These are phyloP conservation scores for Ascochyta viciae-villosae DNA, from an alignment of 2,329 filamentous ascomycete species.

Conservation along the genomic window DNA sequence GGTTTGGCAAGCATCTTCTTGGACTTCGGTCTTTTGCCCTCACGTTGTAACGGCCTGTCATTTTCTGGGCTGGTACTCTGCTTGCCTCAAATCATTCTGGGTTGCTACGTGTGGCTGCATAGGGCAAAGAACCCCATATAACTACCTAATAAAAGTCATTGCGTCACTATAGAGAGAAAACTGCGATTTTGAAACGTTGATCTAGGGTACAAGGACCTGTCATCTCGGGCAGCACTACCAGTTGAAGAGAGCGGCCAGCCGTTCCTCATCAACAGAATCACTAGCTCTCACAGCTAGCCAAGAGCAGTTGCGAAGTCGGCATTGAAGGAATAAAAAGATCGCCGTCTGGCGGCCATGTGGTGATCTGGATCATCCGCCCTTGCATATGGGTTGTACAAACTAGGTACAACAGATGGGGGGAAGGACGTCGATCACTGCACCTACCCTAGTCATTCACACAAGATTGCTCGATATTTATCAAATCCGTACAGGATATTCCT, in stretches of 20 bases:
- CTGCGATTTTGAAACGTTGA: background rate
- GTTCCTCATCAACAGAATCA: background rate
- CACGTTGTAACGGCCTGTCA: constrained; percentile 22
- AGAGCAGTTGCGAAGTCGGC: background rate
- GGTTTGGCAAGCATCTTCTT: constrained; percentile 32
- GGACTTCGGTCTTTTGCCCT: constrained; percentile 21
- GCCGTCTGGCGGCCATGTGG: constrained; percentile 8
- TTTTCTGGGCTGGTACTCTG: constrained; percentile 11
- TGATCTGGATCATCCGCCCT: constrained; percentile 8
- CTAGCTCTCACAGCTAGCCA: background rate
- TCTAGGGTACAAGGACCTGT: background rate
- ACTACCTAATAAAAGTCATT: constrained; percentile 31
- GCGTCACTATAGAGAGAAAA: background rate
- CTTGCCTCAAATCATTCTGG: constrained; percentile 19
- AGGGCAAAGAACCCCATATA: constrained; percentile 11
- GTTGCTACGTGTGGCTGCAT: constrained; percentile 15
- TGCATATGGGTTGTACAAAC: constrained; percentile 8
- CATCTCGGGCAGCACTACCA: background rate
- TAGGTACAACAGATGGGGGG: constrained; percentile 5
- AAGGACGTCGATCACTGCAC: constrained; percentile 23
- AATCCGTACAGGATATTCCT: background rate
- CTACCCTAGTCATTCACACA: background rate
- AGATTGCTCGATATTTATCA: background rate
- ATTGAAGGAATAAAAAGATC: background rate
- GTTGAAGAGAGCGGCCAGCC: background rate